Conservation (phyloP, 257 asterid species). For the Solanum pimpinellifolium region DNA sequence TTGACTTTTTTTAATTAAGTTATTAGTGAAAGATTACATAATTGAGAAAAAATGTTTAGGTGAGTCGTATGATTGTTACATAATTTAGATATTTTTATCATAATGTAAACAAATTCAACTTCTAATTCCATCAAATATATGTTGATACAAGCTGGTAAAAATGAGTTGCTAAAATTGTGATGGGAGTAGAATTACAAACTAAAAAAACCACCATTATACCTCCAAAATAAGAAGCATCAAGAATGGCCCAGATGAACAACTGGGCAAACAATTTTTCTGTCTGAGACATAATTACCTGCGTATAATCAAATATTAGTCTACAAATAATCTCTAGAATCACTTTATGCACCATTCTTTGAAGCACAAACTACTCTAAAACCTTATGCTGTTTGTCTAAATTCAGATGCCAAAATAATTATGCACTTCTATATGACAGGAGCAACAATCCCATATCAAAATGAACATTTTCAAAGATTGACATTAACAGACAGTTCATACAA, state of each 20-base stretch:
- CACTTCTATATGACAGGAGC: not conserved
- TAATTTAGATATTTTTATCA: no score
- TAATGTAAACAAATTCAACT: no score
- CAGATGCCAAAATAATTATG: not conserved
- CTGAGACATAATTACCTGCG: constrained; percentile 62
- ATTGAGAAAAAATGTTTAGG: no score
- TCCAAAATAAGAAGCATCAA: constrained; percentile 20
- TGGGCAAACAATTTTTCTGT: constrained; percentile 19
- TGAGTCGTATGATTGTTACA: no score
- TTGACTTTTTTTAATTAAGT: no score
- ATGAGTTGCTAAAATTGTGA: not conserved
- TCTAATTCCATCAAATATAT: no score
- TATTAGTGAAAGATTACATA: no score
- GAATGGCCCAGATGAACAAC: constrained; percentile 15
- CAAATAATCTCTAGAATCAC: not conserved
- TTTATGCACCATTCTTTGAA: not conserved
- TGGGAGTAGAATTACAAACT: not conserved
- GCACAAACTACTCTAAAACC: not conserved
- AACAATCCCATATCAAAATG: not conserved
- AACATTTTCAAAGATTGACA: not conserved
- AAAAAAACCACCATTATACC: constrained; percentile 25
- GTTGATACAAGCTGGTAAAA: no score
- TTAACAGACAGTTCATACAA: not conserved
- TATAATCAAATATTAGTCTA: not conserved
- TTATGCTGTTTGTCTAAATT: not conserved